Percentiles rank a stretch among this genome's conserved stretches.
Conservation (phyloP, 2,329 filamentous ascomycete species). For the Zymoseptoria pseudotritici region DNA sequence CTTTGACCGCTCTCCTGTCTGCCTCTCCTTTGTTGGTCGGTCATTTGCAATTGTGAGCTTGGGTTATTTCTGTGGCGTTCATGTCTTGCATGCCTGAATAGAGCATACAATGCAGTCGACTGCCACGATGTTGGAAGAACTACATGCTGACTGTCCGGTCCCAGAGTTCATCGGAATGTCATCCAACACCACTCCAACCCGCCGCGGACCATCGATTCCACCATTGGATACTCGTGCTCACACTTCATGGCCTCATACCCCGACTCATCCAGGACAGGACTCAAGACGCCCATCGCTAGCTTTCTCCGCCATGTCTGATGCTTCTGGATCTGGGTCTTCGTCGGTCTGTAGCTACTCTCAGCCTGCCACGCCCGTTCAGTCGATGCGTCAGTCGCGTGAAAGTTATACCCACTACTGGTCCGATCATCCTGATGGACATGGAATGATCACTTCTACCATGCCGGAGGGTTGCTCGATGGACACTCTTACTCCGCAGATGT, state of each 20-base stretch:
- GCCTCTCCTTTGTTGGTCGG: slow-evolving; percentile 13
- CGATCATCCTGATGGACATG: slow-evolving; percentile 11
- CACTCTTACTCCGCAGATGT: slow-evolving; percentile 7
- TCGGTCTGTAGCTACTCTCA: slow-evolving; percentile 18
- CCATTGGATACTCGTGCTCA: slow-evolving; percentile 19
- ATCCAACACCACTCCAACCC: slow-evolving; percentile 17
- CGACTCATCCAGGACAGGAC: slow-evolving; percentile 23
- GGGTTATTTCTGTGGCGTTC: slow-evolving; percentile 4
- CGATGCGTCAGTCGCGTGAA: slow-evolving; percentile 4
- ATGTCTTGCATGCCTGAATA: slow-evolving; percentile 20
- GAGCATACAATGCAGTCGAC: slow-evolving; percentile 12
- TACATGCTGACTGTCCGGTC: background rate
- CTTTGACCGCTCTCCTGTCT: slow-evolving; percentile 1
- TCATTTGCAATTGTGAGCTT: slow-evolving; percentile 9
- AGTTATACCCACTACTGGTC: slow-evolving; percentile 11
- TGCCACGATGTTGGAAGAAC: background rate
- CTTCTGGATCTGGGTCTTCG: slow-evolving; percentile 15
- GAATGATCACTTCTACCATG: background rate
- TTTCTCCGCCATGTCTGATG: slow-evolving; percentile 17
- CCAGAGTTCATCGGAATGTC: slow-evolving; percentile 21
- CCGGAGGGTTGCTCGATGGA: slow-evolving; percentile 5
- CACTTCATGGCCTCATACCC: slow-evolving; percentile 18
- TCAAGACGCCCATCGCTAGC: slow-evolving; percentile 22
- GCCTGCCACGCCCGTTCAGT: slow-evolving; percentile 19
- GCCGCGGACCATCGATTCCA: slow-evolving; percentile 19